A percentile compares a stretch with the other conserved stretches of the same genome.
Conservation (phyloP, 495 filamentous ascomycete species). For the Trichoderma orchidacearum region DNA sequence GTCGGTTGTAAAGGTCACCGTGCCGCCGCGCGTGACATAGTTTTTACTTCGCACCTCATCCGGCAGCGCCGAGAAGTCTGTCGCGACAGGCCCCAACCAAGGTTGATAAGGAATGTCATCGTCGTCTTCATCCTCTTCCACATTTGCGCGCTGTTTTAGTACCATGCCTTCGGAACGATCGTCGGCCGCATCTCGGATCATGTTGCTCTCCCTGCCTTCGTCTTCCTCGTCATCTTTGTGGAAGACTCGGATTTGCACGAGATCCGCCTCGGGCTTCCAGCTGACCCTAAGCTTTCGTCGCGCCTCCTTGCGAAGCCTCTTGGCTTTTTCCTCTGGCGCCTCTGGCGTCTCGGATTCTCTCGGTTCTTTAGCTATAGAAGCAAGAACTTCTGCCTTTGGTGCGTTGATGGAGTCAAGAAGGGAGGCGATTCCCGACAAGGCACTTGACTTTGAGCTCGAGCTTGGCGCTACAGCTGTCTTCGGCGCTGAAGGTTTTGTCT, state of each 20-base stretch:
- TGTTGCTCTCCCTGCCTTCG: conserved; percentile 49
- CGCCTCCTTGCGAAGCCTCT: conserved; percentile 65
- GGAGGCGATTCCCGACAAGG: conserved; percentile 20
- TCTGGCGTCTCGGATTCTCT: conserved; percentile 43
- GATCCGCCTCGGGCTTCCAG: conserved; percentile 52
- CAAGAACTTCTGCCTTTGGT: conserved; percentile 33
- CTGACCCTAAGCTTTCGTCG: conserved; percentile 57
- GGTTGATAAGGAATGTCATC: conserved; percentile 19
- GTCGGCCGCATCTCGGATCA: conserved; percentile 55
- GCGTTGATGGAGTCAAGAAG: conserved; percentile 52
- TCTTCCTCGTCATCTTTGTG: conserved; percentile 69
- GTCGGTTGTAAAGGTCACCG: conserved; percentile 39
- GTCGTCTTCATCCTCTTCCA: conserved; percentile 54
- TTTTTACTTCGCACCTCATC: conserved; percentile 35
- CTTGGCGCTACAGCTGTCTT: conserved; percentile 2
- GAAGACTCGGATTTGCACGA: conserved; percentile 58
- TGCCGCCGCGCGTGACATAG: conserved; percentile 52
- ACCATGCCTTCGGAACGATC: conserved; percentile 66
- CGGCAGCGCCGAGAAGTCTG: conserved; percentile 43
- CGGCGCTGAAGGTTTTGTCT: conserved; percentile 5
- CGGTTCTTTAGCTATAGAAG: conserved; percentile 27
- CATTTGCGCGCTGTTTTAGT: conserved; percentile 48
- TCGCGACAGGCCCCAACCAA: conserved; percentile 21
- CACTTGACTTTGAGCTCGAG: conserved; percentile 1
- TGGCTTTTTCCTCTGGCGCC: conserved; percentile 60